These are phyloP conservation scores for Musa acuminata DNA, from an alignment of 176 grass and related monocot species.

Conservation along the genomic window DNA sequence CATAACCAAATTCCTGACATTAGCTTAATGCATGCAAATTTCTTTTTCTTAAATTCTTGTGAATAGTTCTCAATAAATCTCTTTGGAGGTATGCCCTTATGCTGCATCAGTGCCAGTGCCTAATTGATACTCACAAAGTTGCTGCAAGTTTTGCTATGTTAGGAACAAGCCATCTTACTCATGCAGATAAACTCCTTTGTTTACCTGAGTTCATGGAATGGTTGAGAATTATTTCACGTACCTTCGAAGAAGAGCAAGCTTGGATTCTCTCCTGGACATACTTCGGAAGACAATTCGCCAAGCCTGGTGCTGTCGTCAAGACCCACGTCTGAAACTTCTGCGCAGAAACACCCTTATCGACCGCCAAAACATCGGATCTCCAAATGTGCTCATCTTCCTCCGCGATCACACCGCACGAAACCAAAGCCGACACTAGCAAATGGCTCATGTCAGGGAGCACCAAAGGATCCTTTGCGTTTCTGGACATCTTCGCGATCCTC, in stretches of 20 bases:
- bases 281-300: slow-evolving; percentile 41
- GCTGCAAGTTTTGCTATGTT: too few relatives aligned
- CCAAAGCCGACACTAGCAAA: slow-evolving; percentile 52
- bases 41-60: neutral
- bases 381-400: slow-evolving; percentile 52
- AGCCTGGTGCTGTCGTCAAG: slow-evolving; percentile 35
- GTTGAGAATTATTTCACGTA: slow-evolving; percentile 17
- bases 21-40: neutral
- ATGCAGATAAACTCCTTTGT: neutral
- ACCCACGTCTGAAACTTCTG: slow-evolving; percentile 70
- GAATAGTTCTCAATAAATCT: too few relatives aligned
- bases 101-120: too few relatives aligned
- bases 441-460: slow-evolving; percentile 52
- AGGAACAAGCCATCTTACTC: neutral
- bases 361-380: slow-evolving; percentile 38
- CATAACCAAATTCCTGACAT: neutral
- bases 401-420: slow-evolving; percentile 36
- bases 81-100: too few relatives aligned
- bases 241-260: slow-evolving; percentile 36
- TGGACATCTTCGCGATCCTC: slow-evolving; percentile 4
- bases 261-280: slow-evolving; percentile 61
- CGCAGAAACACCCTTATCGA: slow-evolving; percentile 41
- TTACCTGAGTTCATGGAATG: neutral
- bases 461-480: slow-evolving; percentile 25
- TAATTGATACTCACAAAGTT: too few relatives aligned